Evolutionary conservation across 352 stramenopile species (phyloP).

Genomic region (Pythium catenulatum): DNA sequence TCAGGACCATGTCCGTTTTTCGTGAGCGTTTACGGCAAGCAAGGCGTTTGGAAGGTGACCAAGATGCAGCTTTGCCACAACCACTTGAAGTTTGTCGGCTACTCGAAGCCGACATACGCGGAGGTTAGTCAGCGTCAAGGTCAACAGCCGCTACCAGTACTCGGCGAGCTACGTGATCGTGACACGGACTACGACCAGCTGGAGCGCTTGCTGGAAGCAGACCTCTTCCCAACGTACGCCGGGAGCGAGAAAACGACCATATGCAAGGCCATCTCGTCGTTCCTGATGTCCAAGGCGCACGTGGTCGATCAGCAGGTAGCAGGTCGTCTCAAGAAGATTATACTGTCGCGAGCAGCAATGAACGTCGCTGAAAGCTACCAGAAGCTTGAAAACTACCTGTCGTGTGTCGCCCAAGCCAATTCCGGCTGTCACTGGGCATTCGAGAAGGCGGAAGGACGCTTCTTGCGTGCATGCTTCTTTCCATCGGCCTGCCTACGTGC

Average conservation of each 20-base stretch:
- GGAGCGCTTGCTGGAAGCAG: too few relatives aligned
- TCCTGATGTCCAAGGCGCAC: too few relatives aligned
- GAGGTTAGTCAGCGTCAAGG: background rate
- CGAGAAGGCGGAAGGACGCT: slow-evolving; percentile 22
- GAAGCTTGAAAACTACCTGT: background rate
- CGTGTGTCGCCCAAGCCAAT: background rate
- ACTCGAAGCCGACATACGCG: background rate
- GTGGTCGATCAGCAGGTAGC: too few relatives aligned
- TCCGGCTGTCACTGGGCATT: background rate
- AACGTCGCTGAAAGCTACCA: too few relatives aligned
- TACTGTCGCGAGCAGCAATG: too few relatives aligned
- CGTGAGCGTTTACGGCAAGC: slow-evolving; percentile 28
- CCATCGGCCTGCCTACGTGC: background rate
- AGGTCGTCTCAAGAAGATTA: too few relatives aligned
- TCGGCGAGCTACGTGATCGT: background rate
- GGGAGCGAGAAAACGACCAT: too few relatives aligned
- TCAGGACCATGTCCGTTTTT: slow-evolving; percentile 31
- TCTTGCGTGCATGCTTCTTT: slow-evolving; percentile 24
- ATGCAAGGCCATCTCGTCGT: too few relatives aligned
- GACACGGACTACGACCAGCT: background rate
- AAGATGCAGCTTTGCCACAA: slow-evolving; percentile 2
- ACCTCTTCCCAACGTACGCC: too few relatives aligned
- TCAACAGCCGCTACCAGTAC: background rate
- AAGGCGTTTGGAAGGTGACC: background rate
- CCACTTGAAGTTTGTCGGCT: slow-evolving; percentile 3